Percentiles rank a stretch among this genome's conserved stretches.
Evolutionary conservation across 2,329 filamentous ascomycete genomes (phyloP).

Genomic region (Trichothecium sympodiale): DNA sequence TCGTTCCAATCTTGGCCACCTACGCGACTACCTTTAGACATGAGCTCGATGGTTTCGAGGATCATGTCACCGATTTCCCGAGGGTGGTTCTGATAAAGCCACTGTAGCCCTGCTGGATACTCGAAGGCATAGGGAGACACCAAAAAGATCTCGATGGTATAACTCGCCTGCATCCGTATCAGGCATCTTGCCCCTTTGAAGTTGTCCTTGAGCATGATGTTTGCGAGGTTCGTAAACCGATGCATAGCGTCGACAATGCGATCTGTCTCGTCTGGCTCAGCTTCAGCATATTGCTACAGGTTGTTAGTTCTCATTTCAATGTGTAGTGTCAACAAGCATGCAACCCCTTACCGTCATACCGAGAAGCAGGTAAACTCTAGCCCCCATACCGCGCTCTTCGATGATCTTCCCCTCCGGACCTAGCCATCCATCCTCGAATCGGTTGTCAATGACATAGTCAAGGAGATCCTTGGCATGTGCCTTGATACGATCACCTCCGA

Average conservation of each 20-base stretch:
- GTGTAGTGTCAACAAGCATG: too few relatives aligned
- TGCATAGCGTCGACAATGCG: conserved; percentile 37
- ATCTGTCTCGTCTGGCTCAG: conserved; percentile 27
- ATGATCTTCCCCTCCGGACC: conserved; percentile 33
- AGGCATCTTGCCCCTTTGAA: conserved; percentile 34
- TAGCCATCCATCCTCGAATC: conserved; percentile 45
- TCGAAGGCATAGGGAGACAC: conserved; percentile 21
- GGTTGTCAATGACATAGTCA: conserved; percentile 31
- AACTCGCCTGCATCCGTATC: conserved; percentile 25
- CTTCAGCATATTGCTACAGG: conserved; percentile 32
- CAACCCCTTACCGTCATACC: conserved; percentile 1
- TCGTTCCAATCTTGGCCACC: conserved; percentile 19
- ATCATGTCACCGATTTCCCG: conserved; percentile 16
- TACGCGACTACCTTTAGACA: conserved; percentile 15
- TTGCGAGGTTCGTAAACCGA: conserved; percentile 33
- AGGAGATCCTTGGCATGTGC: conserved; percentile 29
- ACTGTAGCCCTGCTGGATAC: conserved; percentile 21
- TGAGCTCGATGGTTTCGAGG: conserved; percentile 23
- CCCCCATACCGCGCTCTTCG: conserved; percentile 39
- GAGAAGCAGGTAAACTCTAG: conserved; percentile 17
- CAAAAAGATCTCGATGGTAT: conserved; percentile 24
- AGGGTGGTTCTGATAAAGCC: conserved; percentile 17
- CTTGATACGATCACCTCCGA: conserved; percentile 31
- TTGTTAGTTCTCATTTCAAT: neutral
- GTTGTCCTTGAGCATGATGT: conserved; percentile 42